phyloP scores from a whole-genome alignment of 441 rosid genomes.

The Syzygium syzygioides region DNA sequence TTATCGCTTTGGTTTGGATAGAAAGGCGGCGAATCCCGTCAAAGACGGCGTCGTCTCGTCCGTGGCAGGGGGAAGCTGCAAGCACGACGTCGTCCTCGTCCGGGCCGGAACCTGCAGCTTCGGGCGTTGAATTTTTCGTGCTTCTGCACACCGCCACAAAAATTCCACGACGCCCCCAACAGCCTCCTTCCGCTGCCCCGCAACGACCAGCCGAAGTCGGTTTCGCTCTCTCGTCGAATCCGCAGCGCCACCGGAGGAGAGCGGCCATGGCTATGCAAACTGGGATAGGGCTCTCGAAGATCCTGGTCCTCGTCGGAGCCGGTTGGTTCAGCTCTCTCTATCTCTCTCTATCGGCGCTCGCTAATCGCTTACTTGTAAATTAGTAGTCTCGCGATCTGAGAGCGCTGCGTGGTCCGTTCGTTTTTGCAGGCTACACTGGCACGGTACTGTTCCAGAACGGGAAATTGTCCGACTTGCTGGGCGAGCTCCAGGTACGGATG shows the following conservation, averaged over 20 bases:
- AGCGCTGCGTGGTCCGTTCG: neutral
- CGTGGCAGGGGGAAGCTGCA: neutral
- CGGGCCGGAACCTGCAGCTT: neutral
- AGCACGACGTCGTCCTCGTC: neutral
- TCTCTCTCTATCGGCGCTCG: neutral
- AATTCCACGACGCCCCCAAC: neutral
- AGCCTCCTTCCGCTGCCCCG: too few species aligned
- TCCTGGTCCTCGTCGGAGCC: constrained; percentile 71
- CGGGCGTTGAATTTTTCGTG: neutral
- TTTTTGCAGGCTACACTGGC: constrained; percentile 55
- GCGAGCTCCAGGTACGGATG: constrained; percentile 59
- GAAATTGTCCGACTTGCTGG: constrained; percentile 65
- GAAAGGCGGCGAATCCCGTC: neutral
- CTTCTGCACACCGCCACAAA: neutral
- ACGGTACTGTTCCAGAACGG: constrained; percentile 68
- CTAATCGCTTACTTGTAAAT: neutral
- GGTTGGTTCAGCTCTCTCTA: constrained; percentile 42
- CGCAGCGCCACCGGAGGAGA: neutral
- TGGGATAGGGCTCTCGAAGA: constrained; percentile 60
- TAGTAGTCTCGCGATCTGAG: neutral
- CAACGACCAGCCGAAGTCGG: neutral
- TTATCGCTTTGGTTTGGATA: neutral
- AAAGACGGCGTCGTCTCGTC: neutral
- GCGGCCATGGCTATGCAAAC: constrained; percentile 70
- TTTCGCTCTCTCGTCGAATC: neutral